Base-by-base conservation (phyloP, 1,284 basidiomycete species). In the Rhodotorula sp. region DNA sequence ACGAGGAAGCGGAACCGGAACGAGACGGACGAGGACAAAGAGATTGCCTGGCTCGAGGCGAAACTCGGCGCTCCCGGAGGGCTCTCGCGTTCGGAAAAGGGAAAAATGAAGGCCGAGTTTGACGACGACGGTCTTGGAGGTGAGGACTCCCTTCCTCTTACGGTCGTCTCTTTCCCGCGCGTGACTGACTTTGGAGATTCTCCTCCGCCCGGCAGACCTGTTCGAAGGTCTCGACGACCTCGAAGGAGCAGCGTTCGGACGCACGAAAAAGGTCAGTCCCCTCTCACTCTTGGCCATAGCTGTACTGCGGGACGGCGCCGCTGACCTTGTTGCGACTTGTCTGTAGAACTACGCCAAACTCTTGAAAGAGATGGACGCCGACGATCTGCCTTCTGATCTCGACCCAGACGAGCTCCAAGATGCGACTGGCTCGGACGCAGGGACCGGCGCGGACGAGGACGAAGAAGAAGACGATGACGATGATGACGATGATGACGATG, bases 11-110 rank as follows among this genome's bases (percentile, higher is more conserved):
- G 80, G 56, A 81, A 79, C 19, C 84, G 80, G 69, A 78, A 82
- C 66, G 85, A 88, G 72, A 83, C 85, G 57, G 84, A 87, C 45
- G 92, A 93, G 75, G 90, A 92, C 77, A 84, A 84, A 1, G 90
- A 92, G 78, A 93, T 93, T 61, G 84, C 86, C 1, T 88, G 89
- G 83, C 83, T 93, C 18, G 92, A 93, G 80, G 83, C 85, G 18
- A 87, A 87, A 80, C 83, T 93, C 23, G 86, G 88, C 1, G 50
- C 79, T 31, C 73, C 77, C 28, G 18, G 62, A 16, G 38, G 26
- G 7, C 43, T 63, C 28, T 45, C 66, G 1, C n/a, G 54, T 31
- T 54, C 59, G 5, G 69, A 85, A 86, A 74, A 78, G 82, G 49
- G 84, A 31, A 83, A 71, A 80, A 83, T 78, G 83, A 48, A 58